Evolutionary conservation across 306 rosid species (phyloP).

Genomic region (Corylus heterophylla): DNA sequence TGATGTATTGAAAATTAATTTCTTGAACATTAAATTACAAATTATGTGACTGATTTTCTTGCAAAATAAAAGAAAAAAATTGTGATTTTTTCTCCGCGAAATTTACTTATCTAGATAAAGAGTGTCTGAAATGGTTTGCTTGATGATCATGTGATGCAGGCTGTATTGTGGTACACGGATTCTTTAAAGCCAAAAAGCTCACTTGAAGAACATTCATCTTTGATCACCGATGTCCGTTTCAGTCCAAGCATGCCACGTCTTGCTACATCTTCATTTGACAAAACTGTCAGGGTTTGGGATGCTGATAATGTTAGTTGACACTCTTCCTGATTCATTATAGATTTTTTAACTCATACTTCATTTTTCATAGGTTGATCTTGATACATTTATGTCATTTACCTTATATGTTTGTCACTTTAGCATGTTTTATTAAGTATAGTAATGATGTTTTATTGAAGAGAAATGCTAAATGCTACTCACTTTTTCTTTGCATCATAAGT

Average conservation of each 20-base stretch:
- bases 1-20: constrained; percentile 2
- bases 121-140: constrained; percentile 16
- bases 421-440: background rate
- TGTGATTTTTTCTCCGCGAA: background rate
- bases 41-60: constrained; percentile 9
- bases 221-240: constrained; percentile 94
- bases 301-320: constrained; percentile 82
- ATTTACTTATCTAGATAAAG: constrained; percentile 7
- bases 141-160: constrained; percentile 51
- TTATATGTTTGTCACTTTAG: background rate
- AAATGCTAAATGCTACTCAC: too few relatives aligned
- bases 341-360: background rate
- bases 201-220: constrained; percentile 81
- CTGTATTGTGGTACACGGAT: constrained; percentile 84
- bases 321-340: constrained; percentile 8
- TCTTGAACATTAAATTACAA: constrained; percentile 21
- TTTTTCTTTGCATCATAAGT: background rate
- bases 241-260: constrained; percentile 88
- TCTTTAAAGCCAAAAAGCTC: constrained; percentile 65
- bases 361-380: background rate
- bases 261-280: constrained; percentile 96
- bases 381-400: constrained; percentile 1
- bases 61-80: background rate
- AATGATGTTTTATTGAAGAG: background rate
- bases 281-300: constrained; percentile 98